Conservation (phyloP, 192 early-diverging fungal genomes). For the Backusella sp. region DNA sequence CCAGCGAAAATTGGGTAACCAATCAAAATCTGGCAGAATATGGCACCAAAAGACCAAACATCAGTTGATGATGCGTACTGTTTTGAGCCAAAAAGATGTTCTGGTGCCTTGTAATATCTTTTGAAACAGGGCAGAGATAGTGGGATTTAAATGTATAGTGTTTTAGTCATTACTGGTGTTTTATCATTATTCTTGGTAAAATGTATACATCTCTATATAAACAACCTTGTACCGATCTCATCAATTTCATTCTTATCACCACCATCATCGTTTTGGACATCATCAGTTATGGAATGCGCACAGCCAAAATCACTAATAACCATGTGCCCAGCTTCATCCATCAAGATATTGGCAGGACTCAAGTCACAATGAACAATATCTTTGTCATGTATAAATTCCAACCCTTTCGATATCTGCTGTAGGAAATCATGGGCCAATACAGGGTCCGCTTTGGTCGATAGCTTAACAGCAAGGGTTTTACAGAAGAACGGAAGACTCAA, state of each 20-base stretch:
- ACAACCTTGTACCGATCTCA: conserved; percentile 21
- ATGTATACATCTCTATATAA: neutral
- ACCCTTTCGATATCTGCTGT: neutral
- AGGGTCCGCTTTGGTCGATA: neutral
- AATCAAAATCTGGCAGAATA: conserved; percentile 3
- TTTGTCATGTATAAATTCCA: conserved; percentile 4
- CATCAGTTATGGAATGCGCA: neutral
- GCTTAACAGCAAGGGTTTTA: neutral
- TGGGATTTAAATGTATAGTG: neutral
- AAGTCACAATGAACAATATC: conserved; percentile 17
- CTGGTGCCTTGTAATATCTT: conserved; percentile 23
- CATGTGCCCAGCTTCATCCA: neutral
- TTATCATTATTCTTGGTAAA: neutral
- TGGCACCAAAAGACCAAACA: conserved; percentile 13
- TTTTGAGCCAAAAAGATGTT: conserved; percentile 15
- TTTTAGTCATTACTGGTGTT: neutral
- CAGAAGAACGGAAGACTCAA: conserved; percentile 7
- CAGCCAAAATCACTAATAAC: conserved; percentile 21
- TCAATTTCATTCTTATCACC: neutral
- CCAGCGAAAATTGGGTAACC: conserved; percentile 16
- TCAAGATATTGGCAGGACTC: conserved; percentile 14
- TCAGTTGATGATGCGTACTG: conserved; percentile 12
- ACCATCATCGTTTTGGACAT: neutral
- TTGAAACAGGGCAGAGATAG: neutral
- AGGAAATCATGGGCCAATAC: neutral